Base-by-base conservation (phyloP, 2,329 filamentous ascomycete genomes). In the Hypoxylon sp. region DNA sequence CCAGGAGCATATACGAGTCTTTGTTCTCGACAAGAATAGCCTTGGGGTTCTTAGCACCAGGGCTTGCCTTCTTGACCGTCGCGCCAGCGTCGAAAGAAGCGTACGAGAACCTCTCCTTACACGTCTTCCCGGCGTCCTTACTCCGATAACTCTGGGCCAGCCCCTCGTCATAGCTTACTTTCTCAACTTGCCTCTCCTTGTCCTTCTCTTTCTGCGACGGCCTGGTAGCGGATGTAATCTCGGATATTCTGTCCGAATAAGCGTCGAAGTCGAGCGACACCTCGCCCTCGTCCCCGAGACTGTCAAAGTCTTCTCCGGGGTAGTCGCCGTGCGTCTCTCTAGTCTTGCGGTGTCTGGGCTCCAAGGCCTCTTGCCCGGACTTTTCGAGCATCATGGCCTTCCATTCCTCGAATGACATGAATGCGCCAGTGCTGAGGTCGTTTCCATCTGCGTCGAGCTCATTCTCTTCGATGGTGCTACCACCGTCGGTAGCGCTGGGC, bases 351-450 rank as follows among this genome's bases (percentile, higher is more conserved):
- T 86, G 80, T 86, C 90, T 80, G 86, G 93, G 72, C 82, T 92
- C 77, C 84, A 94, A 80, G 5, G 84, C 83, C 60, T 89, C 86
- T 77, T 98, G 95, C 11, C 94, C 95, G 2, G 89, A 91, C 77
- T 94, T 93, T 57, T 91, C 92, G 17, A 98, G 83, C 82, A 97
- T 97, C 84, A 95, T 92, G 76, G 92, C 93, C 82, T 97, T 98
- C 96, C 96, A 99, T 76, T 98, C 95, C 78, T 98, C 96, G 75
- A 99, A 99, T 0, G 96, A 98, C 75, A 98, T 89, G 79, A 98
- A 98, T 6, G 94, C 91, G 53, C 80, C 79, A 1, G 82, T 81
- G 51, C 81, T 81, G 50, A 91, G 88, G 73, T 93, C 92, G 75
- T 93, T 76, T 2, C 74, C 77, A 51, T 78, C 91, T 10, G 92